A percentile compares a stretch with the other conserved stretches of the same genome.
Evolutionary conservation across 164 flowering plant genomes (phyloP).

Genomic region (Sedum album): DNA sequence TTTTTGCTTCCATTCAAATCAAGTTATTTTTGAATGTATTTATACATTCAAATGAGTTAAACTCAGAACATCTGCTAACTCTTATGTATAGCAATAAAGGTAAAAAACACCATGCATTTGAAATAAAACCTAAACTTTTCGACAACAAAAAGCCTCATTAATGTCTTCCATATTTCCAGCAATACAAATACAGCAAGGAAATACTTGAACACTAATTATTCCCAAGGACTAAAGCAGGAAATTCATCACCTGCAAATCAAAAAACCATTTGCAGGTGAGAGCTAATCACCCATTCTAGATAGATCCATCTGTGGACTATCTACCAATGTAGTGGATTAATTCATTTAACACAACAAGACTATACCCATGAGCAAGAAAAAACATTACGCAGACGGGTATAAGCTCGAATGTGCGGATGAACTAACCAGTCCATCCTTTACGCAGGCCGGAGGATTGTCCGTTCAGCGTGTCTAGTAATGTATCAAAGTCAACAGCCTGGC

Average conservation of each 20-base stretch:
- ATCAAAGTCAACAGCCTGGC: constrained; percentile 74
- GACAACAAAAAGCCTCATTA: no score
- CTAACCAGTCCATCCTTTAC: constrained; percentile 55
- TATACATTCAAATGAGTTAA: no score
- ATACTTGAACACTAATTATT: neutral
- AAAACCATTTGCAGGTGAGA: constrained; percentile 2
- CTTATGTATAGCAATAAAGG: no score
- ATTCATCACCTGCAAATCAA: constrained; percentile 4
- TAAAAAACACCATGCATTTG: no score
- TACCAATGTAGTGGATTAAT: neutral
- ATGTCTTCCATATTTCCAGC: no score
- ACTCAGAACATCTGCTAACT: no score
- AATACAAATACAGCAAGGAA: neutral
- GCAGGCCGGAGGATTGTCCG: constrained; percentile 44
- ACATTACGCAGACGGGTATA: neutral
- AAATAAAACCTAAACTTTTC: no score
- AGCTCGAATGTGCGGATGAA: neutral
- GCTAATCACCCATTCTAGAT: neutral
- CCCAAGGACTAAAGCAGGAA: neutral
- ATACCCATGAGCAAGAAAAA: neutral
- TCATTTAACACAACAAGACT: neutral
- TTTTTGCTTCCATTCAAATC: no score
- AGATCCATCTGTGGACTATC: neutral
- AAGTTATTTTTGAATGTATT: no score
- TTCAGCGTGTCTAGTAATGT: constrained; percentile 78